phyloP scores from a whole-genome alignment of 2,329 filamentous ascomycete genomes.

The Didymella exigua region DNA sequence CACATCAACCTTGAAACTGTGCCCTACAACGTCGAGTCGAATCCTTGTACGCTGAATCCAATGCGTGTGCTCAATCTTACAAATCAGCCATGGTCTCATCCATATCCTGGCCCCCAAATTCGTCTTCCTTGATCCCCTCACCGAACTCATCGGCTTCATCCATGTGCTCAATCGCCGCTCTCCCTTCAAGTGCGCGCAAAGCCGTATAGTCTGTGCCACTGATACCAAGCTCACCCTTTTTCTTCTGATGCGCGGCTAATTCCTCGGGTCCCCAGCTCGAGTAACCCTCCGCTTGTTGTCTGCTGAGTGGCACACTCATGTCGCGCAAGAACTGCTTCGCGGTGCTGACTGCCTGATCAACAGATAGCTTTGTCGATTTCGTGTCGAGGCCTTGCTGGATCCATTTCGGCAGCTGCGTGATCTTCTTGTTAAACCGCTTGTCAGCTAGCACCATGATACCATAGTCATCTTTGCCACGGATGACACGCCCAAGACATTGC shows the following conservation, averaged over 20 bases:
- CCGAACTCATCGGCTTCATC: constrained; percentile 20
- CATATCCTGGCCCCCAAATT: constrained; percentile 44
- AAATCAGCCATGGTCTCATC: constrained; percentile 47
- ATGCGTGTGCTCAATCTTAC: constrained; percentile 8
- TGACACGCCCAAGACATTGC: constrained; percentile 91
- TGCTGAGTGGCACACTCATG: constrained; percentile 89
- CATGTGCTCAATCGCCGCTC: constrained; percentile 31
- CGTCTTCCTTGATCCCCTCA: constrained; percentile 32
- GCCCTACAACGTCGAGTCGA: too few relatives aligned
- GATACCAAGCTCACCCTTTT: constrained; percentile 71
- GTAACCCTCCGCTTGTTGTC: constrained; percentile 86
- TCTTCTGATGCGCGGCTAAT: constrained; percentile 76
- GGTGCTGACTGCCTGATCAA: constrained; percentile 89
- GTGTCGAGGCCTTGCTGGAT: constrained; percentile 88
- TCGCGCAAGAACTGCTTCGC: constrained; percentile 87
- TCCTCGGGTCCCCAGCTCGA: constrained; percentile 89
- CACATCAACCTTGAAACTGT: too few relatives aligned
- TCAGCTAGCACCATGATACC: constrained; percentile 99
- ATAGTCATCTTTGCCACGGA: constrained; percentile 97
- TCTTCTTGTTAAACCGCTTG: constrained; percentile 89
- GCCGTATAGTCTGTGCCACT: constrained; percentile 62
- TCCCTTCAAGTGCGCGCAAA: constrained; percentile 37
- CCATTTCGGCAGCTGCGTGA: constrained; percentile 91
- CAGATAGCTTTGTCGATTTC: constrained; percentile 86
- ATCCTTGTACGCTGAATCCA: background rate